Evolutionary conservation across 2,329 filamentous ascomycete species (phyloP).

Genomic region (Raffaelea deltoideospora): DNA sequence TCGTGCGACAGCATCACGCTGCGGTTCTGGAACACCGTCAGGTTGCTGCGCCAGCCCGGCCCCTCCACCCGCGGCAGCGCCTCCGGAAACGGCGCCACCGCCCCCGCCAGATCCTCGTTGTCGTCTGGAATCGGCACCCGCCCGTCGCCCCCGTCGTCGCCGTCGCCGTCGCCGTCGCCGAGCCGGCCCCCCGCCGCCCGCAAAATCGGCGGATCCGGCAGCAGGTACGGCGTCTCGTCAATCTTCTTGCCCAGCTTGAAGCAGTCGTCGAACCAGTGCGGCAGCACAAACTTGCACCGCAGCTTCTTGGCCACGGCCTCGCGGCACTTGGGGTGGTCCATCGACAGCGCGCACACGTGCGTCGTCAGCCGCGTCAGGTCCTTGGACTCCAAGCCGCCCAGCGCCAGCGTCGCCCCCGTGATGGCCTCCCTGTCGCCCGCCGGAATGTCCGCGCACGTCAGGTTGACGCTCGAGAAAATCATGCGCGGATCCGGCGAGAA

Average conservation of each 20-base stretch:
- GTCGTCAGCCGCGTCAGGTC: constrained; percentile 62
- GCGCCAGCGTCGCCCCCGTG: constrained; percentile 71
- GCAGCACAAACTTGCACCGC: constrained; percentile 70
- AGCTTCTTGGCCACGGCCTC: constrained; percentile 48
- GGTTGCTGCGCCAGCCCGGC: constrained; percentile 26
- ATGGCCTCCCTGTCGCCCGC: constrained; percentile 83
- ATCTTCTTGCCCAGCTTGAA: constrained; percentile 85
- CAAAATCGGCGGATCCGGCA: constrained; percentile 80
- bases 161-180: constrained; percentile 20
- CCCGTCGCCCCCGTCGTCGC: constrained; percentile 3
- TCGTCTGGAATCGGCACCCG: constrained; percentile 26
- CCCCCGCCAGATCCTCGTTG: constrained; percentile 51
- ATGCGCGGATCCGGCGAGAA: constrained; percentile 83
- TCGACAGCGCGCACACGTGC: constrained; percentile 71
- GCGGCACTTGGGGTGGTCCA: constrained; percentile 58
- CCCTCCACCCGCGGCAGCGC: constrained; percentile 24
- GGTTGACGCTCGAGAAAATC: constrained; percentile 72
- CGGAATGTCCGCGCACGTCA: constrained; percentile 75
- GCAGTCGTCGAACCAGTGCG: constrained; percentile 97
- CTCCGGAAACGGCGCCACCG: constrained; percentile 33
- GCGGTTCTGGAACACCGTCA: constrained; percentile 63
- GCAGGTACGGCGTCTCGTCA: constrained; percentile 68
- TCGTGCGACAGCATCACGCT: constrained; percentile 65
- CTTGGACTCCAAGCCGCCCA: constrained; percentile 70
- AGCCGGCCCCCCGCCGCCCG: constrained; percentile 17